Base-by-base conservation (phyloP, 2,329 filamentous ascomycete species). In the Lanzia echinophila region DNA sequence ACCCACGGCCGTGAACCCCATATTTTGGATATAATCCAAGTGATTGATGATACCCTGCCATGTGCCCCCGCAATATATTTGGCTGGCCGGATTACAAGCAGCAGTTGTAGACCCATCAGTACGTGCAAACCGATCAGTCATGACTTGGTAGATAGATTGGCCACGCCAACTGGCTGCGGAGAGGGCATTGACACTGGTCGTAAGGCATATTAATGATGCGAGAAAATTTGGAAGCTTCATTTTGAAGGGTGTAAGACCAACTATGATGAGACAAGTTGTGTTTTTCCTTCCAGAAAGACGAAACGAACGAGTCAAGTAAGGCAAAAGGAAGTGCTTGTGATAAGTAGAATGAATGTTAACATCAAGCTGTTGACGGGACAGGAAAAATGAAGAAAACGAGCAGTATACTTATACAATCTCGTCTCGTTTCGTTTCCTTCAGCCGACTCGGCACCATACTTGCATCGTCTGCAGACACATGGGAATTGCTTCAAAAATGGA, bases 31-130 rank as follows among this genome's bases (percentile, higher is more conserved):
- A 56, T 75, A 75, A 61, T 72, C 69, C 53, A 75, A 59, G 12
- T 69, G 64, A 34, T 70, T 65, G 32, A 67, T 67, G 45, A 74
- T 71, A 10, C 72, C 72, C 47, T 66, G 63, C 69, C 70, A 74
- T 7, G 70, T 67, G 5, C 72, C 72, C 41, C 77, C 77, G 56
- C 77, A 80, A 58, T 77, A 76, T 3, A 68, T 28, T 6, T 67
- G 64, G 53, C 56, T 55, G 6, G 20, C 50, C 12, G 61, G 51
- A 53, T 65, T 54, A 47, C 65, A 67, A 10, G 57, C 46, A 8
- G 60, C 57, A 12, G 60, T 61, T 3, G 61, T 65, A 1, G 64
- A 67, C 10, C 67, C 67, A 59, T 74, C 72, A 6, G 71, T 69
- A 12, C 68, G 68, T 10, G 50, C 54, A 50, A 58, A 58, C 1